A percentile compares a stretch with the other conserved stretches of the same genome.
Evolutionary conservation across 345 rosid species (phyloP).

Genomic region (Sonneratia alba): DNA sequence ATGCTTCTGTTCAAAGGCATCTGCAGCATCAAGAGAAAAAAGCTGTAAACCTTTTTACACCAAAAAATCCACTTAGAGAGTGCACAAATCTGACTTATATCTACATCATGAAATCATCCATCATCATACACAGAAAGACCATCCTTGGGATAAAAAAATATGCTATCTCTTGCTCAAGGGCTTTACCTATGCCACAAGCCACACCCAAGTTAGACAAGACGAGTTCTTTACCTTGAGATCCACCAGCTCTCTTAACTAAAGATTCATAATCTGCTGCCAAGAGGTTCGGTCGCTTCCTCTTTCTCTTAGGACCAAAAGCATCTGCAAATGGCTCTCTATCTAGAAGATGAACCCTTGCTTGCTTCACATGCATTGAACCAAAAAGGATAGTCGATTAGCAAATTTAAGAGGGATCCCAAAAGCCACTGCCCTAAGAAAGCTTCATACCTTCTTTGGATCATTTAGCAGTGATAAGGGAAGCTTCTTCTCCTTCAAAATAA

Average conservation of each 20-base stretch:
- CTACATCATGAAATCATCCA: background rate
- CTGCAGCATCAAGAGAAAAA: constrained; percentile 24
- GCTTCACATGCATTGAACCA: constrained; percentile 29
- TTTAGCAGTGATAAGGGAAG: constrained; percentile 72
- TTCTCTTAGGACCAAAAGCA: constrained; percentile 72
- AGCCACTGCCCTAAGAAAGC: background rate
- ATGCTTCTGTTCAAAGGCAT: constrained; percentile 52
- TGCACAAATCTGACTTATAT: background rate
- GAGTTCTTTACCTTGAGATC: constrained; percentile 56
- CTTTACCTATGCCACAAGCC: background rate
- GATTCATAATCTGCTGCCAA: constrained; percentile 76
- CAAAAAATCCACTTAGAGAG: background rate
- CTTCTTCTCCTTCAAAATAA: constrained; percentile 66
- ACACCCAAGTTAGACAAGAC: background rate
- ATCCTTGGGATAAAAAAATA: background rate
- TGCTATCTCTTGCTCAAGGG: background rate
- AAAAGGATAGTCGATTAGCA: background rate
- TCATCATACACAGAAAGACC: background rate
- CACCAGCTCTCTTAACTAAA: constrained; percentile 61
- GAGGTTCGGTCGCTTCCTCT: constrained; percentile 82
- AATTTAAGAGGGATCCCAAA: background rate
- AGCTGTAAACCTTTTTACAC: background rate
- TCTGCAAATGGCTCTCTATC: constrained; percentile 73
- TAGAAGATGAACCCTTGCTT: constrained; percentile 82
- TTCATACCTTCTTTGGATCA: constrained; percentile 61